Evolutionary conservation across 768 basidiomycete genomes (phyloP), one percentile per base, ranked within the genome.

Genomic region (Phanerochaete carnosa): DNA sequence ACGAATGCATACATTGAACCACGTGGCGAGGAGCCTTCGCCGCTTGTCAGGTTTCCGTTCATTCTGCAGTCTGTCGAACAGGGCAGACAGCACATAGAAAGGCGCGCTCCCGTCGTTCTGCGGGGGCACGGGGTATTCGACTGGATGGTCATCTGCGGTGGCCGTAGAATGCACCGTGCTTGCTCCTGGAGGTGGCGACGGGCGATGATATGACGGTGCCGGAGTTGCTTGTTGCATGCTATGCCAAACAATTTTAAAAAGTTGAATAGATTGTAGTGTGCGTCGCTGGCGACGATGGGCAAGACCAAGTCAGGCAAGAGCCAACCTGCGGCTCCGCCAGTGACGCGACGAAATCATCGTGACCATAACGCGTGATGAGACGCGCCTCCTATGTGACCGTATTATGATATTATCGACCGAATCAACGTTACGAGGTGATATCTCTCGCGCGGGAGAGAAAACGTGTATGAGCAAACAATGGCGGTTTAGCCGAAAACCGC

Each of bases 1-100:
- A 16, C 7, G 25, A 43, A 2, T 16, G 60, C 88, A 73, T 80
- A 94, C 93, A 59, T 81, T 85, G 68, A 95, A 93, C 90, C 94
- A 95, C 16, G 80, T 77, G 49, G 77, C 76, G n/a, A 97, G 71
- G 5, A 88, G 75, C 67, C 83, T 89, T 62, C 82, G 83, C 61
- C 91, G 77, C 67, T 87, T 84, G 13, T 92, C 90, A 39, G 85
- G 86, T 69, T 89, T 91, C 61, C 85, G 79, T 70, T 93, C 91
- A 45, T 72, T 79, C 60, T 88, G 83, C 6, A 96, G 74, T 65
- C 83, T 88, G 63, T 89, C 85, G 75, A 95, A 95, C 43, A 97
- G 78, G 6, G 81, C 81, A 2, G 79, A 81, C 2, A 92, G 78
- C 33, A 89, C 80, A 30, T 79, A 78, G 67, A 92, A 90, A 11